Conservation (phyloP, 2,329 filamentous ascomycete species). For the Colletotrichum sp. region DNA sequence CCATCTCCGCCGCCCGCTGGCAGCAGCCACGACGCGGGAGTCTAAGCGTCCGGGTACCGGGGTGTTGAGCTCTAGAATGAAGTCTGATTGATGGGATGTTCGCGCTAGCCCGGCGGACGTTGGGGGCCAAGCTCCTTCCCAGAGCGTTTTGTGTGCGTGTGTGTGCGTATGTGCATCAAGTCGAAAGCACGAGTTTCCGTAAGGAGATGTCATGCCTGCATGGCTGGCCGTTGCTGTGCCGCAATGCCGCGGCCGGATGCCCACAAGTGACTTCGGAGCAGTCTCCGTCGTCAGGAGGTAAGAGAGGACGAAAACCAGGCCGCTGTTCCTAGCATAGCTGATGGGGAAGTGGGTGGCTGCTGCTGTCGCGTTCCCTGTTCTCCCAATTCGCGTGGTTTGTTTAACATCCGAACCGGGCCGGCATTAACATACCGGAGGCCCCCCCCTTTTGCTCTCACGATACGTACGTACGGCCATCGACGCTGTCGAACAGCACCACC, state of each 20-base stretch:
- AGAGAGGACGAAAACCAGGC: not conserved
- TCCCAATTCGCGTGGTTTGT: not conserved
- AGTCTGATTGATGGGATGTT: not conserved
- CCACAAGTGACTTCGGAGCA: not conserved
- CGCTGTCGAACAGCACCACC: not conserved
- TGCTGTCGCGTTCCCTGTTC: not conserved
- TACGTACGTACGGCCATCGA: not conserved
- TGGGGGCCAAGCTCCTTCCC: not conserved
- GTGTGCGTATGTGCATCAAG: not conserved
- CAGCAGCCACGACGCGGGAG: not conserved
- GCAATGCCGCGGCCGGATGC: not conserved
- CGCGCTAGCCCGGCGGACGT: not conserved
- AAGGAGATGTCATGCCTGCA: not conserved
- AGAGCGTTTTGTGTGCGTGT: not conserved
- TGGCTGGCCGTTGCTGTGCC: not conserved
- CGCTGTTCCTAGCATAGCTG: not conserved
- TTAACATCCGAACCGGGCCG: not conserved
- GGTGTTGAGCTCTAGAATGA: not conserved
- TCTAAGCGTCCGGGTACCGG: not conserved
- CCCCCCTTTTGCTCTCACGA: not conserved
- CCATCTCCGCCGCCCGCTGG: not conserved
- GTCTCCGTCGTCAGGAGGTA: not conserved
- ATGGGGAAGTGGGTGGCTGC: not conserved
- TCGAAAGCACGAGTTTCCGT: not conserved
- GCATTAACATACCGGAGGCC: not conserved